Evolutionary conservation across 768 basidiomycete genomes (phyloP).

Genomic region (Lactifluus volemus): DNA sequence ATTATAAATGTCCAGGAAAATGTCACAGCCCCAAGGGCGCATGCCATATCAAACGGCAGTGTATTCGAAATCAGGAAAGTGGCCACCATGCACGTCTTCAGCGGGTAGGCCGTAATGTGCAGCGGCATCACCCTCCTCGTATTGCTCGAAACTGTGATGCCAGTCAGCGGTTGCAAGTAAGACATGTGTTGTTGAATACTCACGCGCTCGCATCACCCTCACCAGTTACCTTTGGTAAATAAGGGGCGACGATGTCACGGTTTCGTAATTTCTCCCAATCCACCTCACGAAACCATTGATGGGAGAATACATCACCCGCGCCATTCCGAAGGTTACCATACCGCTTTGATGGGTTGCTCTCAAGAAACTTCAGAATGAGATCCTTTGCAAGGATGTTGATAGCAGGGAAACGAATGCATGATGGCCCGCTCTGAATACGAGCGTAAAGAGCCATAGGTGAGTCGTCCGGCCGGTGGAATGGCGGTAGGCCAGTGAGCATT

Average conservation of each 20-base stretch:
- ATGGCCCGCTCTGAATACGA: slow-evolving; percentile 73
- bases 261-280: slow-evolving; percentile 76
- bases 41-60: slow-evolving; percentile 26
- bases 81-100: slow-evolving; percentile 52
- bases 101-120: slow-evolving; percentile 49
- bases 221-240: slow-evolving; percentile 82
- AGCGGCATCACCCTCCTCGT: slow-evolving; percentile 65
- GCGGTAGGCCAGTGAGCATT: slow-evolving; percentile 94
- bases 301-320: slow-evolving; percentile 84
- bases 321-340: slow-evolving; percentile 87
- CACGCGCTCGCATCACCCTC: slow-evolving; percentile 96
- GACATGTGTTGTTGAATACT: slow-evolving; percentile 28
- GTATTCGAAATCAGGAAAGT: slow-evolving; percentile 79
- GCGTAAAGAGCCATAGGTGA: slow-evolving; percentile 88
- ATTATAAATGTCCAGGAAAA: slow-evolving; percentile 1
- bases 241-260: slow-evolving; percentile 91
- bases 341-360: slow-evolving; percentile 77
- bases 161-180: neutral
- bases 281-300: slow-evolving; percentile 92
- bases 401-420: slow-evolving; percentile 71
- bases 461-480: slow-evolving; percentile 80
- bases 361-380: slow-evolving; percentile 85
- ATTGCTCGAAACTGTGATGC: slow-evolving; percentile 56
- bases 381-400: slow-evolving; percentile 75
- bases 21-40: neutral